Evolutionary conservation across 2,329 filamentous ascomycete genomes (phyloP).

Genomic region (Neocucurbitaria cava): DNA sequence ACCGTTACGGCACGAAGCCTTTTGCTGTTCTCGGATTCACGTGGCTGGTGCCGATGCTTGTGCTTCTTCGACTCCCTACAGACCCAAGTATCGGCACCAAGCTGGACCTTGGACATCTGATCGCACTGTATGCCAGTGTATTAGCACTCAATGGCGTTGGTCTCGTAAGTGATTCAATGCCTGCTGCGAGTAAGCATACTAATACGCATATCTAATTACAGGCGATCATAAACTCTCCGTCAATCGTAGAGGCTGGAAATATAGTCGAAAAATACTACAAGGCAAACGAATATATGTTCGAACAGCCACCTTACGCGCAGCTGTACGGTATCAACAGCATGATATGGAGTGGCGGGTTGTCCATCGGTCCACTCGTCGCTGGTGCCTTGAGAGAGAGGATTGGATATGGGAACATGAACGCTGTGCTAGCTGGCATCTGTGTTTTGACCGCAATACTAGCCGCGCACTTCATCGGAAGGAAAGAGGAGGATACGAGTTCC

Average conservation of each 20-base stretch:
- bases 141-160: constrained; percentile 60
- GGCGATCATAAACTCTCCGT: constrained; percentile 38
- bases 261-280: constrained; percentile 64
- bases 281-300: constrained; percentile 62
- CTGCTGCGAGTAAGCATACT: constrained; percentile 46
- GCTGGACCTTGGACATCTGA: constrained; percentile 35
- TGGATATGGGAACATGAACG: constrained; percentile 66
- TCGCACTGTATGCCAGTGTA: constrained; percentile 56
- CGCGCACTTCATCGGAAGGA: constrained; percentile 54
- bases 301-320: constrained; percentile 68
- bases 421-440: constrained; percentile 57
- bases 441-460: constrained; percentile 53
- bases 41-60: constrained; percentile 52
- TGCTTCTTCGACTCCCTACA: constrained; percentile 52
- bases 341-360: constrained; percentile 66
- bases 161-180: constrained; percentile 29
- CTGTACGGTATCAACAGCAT: constrained; percentile 71
- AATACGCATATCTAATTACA: constrained; percentile 42
- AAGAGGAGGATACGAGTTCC: background rate
- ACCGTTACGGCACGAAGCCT: constrained; percentile 54
- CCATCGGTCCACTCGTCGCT: constrained; percentile 65
- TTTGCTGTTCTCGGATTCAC: constrained; percentile 52
- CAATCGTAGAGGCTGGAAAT: constrained; percentile 64
- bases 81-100: constrained; percentile 23
- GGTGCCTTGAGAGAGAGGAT: constrained; percentile 59